Evolutionary conservation across 768 basidiomycete species (phyloP), one percentile per base, ranked within the genome.

Genomic region (Mrakia frigida): DNA sequence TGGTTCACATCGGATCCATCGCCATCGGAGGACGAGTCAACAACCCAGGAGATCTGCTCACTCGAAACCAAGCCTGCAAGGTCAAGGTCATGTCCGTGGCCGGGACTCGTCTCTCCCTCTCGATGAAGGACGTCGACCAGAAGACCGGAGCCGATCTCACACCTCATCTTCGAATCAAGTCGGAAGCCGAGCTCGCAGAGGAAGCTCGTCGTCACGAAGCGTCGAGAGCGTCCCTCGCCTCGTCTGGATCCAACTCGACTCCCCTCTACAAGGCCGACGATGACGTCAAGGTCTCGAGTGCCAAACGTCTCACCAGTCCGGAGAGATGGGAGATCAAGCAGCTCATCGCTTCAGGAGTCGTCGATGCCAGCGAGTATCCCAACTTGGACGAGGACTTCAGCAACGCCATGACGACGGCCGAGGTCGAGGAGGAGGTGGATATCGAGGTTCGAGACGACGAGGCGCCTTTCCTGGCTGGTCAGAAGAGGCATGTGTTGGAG

Each of bases 301-400:
- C 94, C 0, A 94, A 94, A 81, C 88, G 96, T 23, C 85, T 98
- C 75, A 95, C 95, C 0, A 94, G 92, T 10, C 97, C 97, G 1
- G 97, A 99, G 83, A 89, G 97, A 39, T 99, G 97, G 94, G 97
- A 99, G 85, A 95, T 99, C 84, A 98, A 98, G 84, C 97, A 98
- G 82, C 88, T 99, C 75, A 97, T 98, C 74, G 92, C 97, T 0
- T 97, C 94, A 41, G 97, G 97, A 60, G 92, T 90, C 23, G 88
- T 98, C 74, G 90, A 90, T 79, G 91, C 95, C 16, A 91, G 94
- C 6, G 97, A 98, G 82, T 96, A 95, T 81, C 94, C 94, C 3
- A 92, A 96, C 41, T 86, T 97, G 71, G 92, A 95, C 79, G 93
- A 94, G 80, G 92, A 94, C 77, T 88, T 91, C 82, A 87, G 83